A percentile compares a stretch with the other conserved stretches of the same genome.
phyloP scores from a whole-genome alignment of 169 alveolate species.

The Eimeria falciformis region DNA sequence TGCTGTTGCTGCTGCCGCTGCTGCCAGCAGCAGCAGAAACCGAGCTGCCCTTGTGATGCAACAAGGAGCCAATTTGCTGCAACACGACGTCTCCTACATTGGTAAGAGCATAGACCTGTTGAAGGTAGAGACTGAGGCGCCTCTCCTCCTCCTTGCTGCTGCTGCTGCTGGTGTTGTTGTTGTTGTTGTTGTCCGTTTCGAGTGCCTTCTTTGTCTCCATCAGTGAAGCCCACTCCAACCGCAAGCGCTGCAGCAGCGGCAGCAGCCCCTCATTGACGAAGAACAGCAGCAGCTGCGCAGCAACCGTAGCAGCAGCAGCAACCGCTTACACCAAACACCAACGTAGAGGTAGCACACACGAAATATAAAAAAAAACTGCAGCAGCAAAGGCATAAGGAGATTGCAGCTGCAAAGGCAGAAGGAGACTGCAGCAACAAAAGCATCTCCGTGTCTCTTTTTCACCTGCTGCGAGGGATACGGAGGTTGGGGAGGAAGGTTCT shows the following conservation, averaged over 20 bases:
- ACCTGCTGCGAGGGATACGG: constrained; percentile 73
- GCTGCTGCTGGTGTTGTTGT: constrained; percentile 1
- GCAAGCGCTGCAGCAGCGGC: constrained; percentile 39
- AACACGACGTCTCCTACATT: constrained; percentile 56
- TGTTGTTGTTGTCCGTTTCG: constrained; percentile 18
- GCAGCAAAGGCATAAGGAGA: neutral
- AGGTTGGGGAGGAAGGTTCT: constrained; percentile 69
- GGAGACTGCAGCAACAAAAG: neutral
- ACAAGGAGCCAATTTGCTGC: constrained; percentile 49
- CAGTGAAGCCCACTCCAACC: constrained; percentile 47
- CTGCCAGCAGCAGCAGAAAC: constrained; percentile 25
- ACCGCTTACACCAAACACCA: neutral
- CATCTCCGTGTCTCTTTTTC: neutral
- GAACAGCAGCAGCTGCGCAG: constrained; percentile 51
- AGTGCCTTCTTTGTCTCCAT: constrained; percentile 6
- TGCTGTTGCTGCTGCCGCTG: constrained; percentile 21
- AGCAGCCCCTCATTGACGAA: constrained; percentile 56
- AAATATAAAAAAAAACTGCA: neutral
- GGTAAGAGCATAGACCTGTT: constrained; percentile 59
- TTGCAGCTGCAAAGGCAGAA: neutral
- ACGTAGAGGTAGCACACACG: neutral
- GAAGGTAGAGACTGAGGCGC: constrained; percentile 49
- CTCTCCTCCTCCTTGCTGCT: constrained; percentile 68
- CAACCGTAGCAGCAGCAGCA: neutral
- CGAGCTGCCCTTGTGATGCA: constrained; percentile 58